Evolutionary conservation across 140 eudicot species (phyloP).

Genomic region (Bidens hawaiensis): DNA sequence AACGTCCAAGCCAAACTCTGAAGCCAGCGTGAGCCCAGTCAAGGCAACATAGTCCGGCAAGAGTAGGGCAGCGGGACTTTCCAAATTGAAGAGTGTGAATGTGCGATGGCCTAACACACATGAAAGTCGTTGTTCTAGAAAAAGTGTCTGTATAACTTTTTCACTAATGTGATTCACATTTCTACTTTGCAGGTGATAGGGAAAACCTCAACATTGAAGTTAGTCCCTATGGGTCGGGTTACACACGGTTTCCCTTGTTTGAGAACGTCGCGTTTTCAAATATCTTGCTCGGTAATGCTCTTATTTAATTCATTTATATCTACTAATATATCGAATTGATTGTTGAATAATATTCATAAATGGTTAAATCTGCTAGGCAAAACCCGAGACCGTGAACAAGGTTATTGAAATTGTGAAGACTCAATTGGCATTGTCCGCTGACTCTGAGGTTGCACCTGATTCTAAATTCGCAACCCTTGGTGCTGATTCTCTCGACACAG

Average conservation of each 20-base stretch:
- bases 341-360: background rate
- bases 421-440: constrained; percentile 54
- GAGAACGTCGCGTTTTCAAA: constrained; percentile 35
- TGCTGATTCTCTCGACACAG: constrained; percentile 84
- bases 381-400: constrained; percentile 53
- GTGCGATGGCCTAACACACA: no score
- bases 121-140: no score
- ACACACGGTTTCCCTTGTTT: constrained; percentile 30
- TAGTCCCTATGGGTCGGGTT: constrained; percentile 30
- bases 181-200: constrained; percentile 29
- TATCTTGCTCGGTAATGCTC: constrained; percentile 36
- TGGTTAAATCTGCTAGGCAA: constrained; percentile 41
- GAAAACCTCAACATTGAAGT: constrained; percentile 18
- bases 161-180: background rate
- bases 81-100: no score
- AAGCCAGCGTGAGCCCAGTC: no score
- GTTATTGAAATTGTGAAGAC: constrained; percentile 60
- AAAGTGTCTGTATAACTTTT: no score
- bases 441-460: constrained; percentile 46
- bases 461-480: constrained; percentile 64
- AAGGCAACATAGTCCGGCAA: no score
- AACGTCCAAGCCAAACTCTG: no score
- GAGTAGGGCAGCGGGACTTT: no score
- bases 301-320: background rate
- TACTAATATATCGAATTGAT: background rate